Percentiles rank a stretch among this genome's conserved stretches.
Evolutionary conservation across 768 basidiomycete species (phyloP).

Genomic region (Mycena belliarum): DNA sequence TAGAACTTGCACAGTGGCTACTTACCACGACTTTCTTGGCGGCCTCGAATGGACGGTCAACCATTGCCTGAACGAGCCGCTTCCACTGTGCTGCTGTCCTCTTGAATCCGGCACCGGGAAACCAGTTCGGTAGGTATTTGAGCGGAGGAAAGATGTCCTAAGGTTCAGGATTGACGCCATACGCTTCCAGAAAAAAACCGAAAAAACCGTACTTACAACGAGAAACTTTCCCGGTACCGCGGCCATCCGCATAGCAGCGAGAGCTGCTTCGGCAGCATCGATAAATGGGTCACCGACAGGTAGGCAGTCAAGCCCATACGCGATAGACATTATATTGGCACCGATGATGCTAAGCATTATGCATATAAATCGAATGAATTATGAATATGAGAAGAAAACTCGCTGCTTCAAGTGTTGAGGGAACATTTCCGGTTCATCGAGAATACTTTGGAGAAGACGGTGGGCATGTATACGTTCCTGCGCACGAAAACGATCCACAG

Average conservation of each 20-base stretch:
- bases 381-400: no score
- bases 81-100: constrained; percentile 34
- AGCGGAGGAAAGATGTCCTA: constrained; percentile 15
- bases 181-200: not conserved
- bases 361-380: no score
- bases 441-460: constrained; percentile 8
- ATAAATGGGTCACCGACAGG: constrained; percentile 33
- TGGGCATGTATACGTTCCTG: constrained; percentile 1
- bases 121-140: constrained; percentile 34
- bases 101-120: constrained; percentile 49
- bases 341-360: no score
- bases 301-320: constrained; percentile 32
- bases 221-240: constrained; percentile 30
- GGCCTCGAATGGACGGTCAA: constrained; percentile 38
- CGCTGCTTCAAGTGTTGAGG: constrained; percentile 5
- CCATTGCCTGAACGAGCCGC: constrained; percentile 35
- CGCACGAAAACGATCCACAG: not conserved
- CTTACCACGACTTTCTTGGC: not conserved
- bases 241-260: constrained; percentile 26
- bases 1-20: no score
- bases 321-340: constrained; percentile 29
- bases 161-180: not conserved
- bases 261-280: constrained; percentile 27
- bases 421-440: constrained; percentile 5
- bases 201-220: constrained; percentile 24